Conservation (phyloP, 176 grass and related monocot genomes). For the Avena sativa region DNA sequence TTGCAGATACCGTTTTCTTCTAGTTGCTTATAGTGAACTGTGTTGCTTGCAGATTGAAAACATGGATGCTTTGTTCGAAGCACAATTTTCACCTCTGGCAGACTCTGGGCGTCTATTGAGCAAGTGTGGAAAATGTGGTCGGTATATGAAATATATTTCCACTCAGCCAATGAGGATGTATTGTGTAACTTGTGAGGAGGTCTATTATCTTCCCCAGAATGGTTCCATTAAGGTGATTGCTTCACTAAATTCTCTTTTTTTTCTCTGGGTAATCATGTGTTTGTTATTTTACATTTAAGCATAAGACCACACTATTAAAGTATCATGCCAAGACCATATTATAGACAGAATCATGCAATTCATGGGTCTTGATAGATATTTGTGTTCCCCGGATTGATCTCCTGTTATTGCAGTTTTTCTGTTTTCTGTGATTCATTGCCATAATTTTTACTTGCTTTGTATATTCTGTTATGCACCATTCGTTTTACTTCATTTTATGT, state of each 20-base stretch:
- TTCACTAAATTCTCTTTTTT: conserved; percentile 21
- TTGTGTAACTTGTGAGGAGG: conserved; percentile 94
- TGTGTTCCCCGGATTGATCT: neutral
- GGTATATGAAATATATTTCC: conserved; percentile 97
- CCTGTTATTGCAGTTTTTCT: conserved; percentile 1
- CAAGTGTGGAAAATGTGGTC: conserved; percentile 95
- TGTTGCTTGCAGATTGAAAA: conserved; percentile 87
- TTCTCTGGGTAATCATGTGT: neutral
- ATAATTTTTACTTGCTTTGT: neutral
- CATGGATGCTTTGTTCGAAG: conserved; percentile 97
- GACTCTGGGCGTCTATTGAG: conserved; percentile 88
- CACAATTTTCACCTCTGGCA: conserved; percentile 97
- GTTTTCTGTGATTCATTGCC: neutral
- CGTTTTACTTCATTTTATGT: neutral
- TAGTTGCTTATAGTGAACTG: conserved; percentile 40
- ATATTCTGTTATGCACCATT: conserved; percentile 8
- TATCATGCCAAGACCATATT: neutral
- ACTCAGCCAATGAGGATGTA: conserved; percentile 82
- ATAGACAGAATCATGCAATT: neutral
- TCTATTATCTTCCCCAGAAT: conserved; percentile 97
- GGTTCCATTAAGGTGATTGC: conserved; percentile 86
- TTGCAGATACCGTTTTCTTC: neutral
- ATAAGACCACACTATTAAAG: neutral
- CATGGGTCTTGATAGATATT: conserved; percentile 19
- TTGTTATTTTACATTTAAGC: conserved; percentile 24